phyloP scores from a whole-genome alignment of 345 rosid genomes.

The Raphanus raphanistrum region DNA sequence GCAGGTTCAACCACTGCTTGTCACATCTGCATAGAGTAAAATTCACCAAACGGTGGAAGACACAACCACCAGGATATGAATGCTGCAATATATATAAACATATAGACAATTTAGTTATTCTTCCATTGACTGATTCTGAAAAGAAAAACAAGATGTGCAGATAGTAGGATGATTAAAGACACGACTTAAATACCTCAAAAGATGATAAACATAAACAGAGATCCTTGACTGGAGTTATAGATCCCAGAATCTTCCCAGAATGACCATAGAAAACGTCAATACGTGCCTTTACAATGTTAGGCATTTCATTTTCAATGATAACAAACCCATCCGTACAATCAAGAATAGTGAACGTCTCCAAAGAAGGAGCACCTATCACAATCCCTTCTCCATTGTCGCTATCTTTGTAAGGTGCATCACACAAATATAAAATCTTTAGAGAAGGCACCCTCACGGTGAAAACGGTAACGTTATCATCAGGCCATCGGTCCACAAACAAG shows the following conservation, averaged over 20 bases:
- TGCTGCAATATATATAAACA: neutral
- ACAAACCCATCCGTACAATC: neutral
- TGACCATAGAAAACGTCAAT: neutral
- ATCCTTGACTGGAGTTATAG: neutral
- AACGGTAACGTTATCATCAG: neutral
- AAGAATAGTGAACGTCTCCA: neutral
- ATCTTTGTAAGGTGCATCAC: neutral
- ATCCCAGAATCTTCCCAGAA: neutral
- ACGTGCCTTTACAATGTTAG: neutral
- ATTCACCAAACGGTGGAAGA: constrained; percentile 10
- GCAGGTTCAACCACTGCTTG: constrained; percentile 3
- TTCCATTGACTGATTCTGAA: neutral
- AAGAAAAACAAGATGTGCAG: too few species aligned
- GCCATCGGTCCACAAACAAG: neutral
- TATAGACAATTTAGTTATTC: neutral
- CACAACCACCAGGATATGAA: constrained; percentile 1
- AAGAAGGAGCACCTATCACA: neutral
- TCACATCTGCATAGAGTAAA: constrained; percentile 20
- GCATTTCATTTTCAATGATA: neutral
- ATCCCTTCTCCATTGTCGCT: neutral
- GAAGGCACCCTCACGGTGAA: neutral
- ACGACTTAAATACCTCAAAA: neutral
- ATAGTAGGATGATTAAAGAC: neutral
- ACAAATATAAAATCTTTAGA: neutral
- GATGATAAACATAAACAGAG: neutral